These are phyloP conservation scores for Trametes coccinea DNA, from an alignment of 768 basidiomycete species.

Conservation along the genomic window DNA sequence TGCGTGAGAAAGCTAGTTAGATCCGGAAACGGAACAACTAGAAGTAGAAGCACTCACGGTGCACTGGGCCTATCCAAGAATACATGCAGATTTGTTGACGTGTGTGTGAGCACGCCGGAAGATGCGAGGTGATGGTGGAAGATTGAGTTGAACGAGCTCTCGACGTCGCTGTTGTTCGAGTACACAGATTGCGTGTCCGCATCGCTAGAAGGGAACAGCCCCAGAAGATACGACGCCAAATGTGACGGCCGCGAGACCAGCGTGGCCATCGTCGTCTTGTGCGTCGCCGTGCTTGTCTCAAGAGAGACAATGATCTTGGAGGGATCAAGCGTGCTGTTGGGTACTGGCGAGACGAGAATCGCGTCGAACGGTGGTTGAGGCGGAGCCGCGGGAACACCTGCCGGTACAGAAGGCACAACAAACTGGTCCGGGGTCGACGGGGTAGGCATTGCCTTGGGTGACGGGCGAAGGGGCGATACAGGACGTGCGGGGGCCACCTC, in stretches of 20 bases:
- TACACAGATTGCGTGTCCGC: slow-evolving; percentile 52
- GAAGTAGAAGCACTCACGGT: slow-evolving; percentile 54
- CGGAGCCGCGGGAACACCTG: slow-evolving; percentile 45
- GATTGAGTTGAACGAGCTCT: slow-evolving; percentile 46
- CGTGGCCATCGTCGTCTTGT: slow-evolving; percentile 67
- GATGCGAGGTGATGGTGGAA: slow-evolving; percentile 66
- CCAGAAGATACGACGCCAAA: slow-evolving; percentile 45
- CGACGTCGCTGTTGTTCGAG: slow-evolving; percentile 53
- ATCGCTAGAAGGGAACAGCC: slow-evolving; percentile 33
- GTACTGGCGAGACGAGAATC: slow-evolving; percentile 54
- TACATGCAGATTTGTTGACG: slow-evolving; percentile 56
- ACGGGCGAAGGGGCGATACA: slow-evolving; percentile 21
- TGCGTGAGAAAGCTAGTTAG: not conserved
- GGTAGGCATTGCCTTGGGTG: slow-evolving; percentile 30
- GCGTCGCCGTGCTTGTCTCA: slow-evolving; percentile 69
- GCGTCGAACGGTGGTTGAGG: slow-evolving; percentile 61
- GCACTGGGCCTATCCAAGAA: slow-evolving; percentile 81
- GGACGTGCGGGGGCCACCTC: slow-evolving; percentile 17
- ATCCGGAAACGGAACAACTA: not conserved
- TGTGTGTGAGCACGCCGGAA: slow-evolving; percentile 51
- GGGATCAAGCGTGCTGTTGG: slow-evolving; percentile 50
- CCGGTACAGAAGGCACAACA: slow-evolving; percentile 52
- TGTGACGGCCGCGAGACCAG: slow-evolving; percentile 68
- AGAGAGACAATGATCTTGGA: slow-evolving; percentile 67
- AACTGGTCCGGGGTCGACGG: slow-evolving; percentile 38